These are phyloP conservation scores for Persicaria tinctoria DNA, from an alignment of 148 eudicot species.

Conservation along the genomic window DNA sequence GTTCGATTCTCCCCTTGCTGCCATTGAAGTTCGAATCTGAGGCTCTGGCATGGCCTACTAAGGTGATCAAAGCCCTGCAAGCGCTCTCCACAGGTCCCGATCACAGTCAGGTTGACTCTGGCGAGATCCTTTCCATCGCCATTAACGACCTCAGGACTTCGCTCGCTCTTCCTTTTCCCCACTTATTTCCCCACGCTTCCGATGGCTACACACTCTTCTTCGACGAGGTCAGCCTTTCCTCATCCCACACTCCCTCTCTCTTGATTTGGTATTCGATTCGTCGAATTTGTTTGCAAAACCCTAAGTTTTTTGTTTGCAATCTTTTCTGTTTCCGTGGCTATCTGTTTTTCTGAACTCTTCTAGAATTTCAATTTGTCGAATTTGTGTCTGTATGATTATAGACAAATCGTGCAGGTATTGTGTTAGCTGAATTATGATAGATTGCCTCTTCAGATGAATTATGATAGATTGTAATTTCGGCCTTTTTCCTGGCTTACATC, in stretches of 20 bases:
- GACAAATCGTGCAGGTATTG: too few species aligned
- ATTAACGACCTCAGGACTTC: slow-evolving; percentile 61
- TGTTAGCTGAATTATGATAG: too few species aligned
- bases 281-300: neutral
- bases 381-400: too few species aligned
- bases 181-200: slow-evolving; percentile 29
- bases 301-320: too few species aligned
- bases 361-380: too few species aligned
- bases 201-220: slow-evolving; percentile 75
- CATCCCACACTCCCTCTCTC: neutral
- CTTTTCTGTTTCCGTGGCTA: too few species aligned
- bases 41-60: slow-evolving; percentile 51
- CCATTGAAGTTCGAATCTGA: slow-evolving; percentile 53
- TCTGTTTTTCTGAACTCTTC: too few species aligned
- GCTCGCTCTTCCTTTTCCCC: slow-evolving; percentile 36
- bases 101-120: slow-evolving; percentile 72
- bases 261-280: neutral
- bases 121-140: slow-evolving; percentile 63
- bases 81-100: slow-evolving; percentile 59
- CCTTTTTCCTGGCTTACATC: too few species aligned
- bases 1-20: slow-evolving; percentile 45
- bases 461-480: too few species aligned
- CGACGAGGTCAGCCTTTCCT: slow-evolving; percentile 42
- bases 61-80: slow-evolving; percentile 54
- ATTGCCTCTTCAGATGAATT: too few species aligned